These are phyloP conservation scores for Pseudisothecium myosuroides DNA, from an alignment of 225 moss, liverwort and hornwort genomes.

Conservation along the genomic window DNA sequence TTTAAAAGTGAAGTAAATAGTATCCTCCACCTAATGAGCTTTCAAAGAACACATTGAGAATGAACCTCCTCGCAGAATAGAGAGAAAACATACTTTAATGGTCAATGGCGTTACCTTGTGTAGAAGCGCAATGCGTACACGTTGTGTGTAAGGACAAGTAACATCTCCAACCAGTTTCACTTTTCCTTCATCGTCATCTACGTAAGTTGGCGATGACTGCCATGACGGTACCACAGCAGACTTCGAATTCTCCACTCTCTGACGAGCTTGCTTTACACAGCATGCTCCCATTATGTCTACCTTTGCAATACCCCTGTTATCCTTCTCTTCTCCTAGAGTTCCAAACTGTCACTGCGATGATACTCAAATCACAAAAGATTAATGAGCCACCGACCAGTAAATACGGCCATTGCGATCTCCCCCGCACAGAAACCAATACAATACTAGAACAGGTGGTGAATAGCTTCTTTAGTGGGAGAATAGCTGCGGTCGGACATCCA, in stretches of 20 bases:
- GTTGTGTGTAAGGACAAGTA: slow-evolving; percentile 42
- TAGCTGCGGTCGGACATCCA: background rate
- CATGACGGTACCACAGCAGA: slow-evolving; percentile 43
- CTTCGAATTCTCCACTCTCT: slow-evolving; percentile 17
- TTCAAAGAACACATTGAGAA: background rate
- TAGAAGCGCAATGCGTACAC: slow-evolving; percentile 35
- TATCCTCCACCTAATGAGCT: background rate
- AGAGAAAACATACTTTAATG: background rate
- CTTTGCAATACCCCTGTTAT: background rate
- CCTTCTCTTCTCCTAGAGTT: background rate
- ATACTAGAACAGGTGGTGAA: background rate
- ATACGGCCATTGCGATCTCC: background rate
- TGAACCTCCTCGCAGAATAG: background rate
- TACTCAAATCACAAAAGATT: background rate
- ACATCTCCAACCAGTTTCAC: slow-evolving; percentile 41
- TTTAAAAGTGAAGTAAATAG: too few relatives aligned
- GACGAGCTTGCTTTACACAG: slow-evolving; percentile 16
- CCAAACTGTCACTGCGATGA: background rate
- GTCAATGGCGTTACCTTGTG: slow-evolving; percentile 10
- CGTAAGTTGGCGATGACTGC: slow-evolving; percentile 33
- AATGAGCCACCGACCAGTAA: background rate
- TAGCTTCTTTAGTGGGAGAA: background rate
- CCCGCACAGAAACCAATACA: background rate
- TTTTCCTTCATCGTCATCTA: slow-evolving; percentile 29
- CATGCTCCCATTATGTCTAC: slow-evolving; percentile 23